These are phyloP conservation scores for Chaetomium sp. DNA, from an alignment of 2,329 filamentous ascomycete genomes.

Conservation along the genomic window DNA sequence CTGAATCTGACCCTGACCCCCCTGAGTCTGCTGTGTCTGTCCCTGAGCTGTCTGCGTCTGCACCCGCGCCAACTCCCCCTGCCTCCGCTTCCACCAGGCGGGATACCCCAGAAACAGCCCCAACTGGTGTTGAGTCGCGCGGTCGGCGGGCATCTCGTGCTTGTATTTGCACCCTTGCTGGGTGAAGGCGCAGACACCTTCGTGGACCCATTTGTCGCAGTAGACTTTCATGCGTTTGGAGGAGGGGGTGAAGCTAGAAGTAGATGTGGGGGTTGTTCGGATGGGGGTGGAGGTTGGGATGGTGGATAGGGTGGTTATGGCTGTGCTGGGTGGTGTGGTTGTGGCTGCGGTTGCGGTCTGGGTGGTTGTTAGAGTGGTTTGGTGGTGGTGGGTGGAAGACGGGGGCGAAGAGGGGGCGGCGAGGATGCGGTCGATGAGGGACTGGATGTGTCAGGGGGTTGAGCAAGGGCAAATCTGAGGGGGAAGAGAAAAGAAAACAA, in stretches of 20 bases:
- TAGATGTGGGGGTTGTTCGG: not conserved
- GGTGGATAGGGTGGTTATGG: not conserved
- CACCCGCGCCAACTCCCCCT: slow-evolving; percentile 35
- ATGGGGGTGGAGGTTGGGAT: not conserved
- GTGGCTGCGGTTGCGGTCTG: not conserved
- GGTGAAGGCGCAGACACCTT: slow-evolving; percentile 75
- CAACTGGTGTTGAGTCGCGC: slow-evolving; percentile 57
- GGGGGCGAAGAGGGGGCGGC: slow-evolving; percentile 25
- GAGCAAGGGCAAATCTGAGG: no score
- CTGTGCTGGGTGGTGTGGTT: not conserved
- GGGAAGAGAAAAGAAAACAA: not conserved
- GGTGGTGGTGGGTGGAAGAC: slow-evolving; percentile 6
- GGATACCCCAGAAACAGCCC: slow-evolving; percentile 64
- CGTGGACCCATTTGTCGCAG: slow-evolving; percentile 86
- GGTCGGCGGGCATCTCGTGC: slow-evolving; percentile 78
- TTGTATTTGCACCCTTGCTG: slow-evolving; percentile 85
- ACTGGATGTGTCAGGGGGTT: not conserved
- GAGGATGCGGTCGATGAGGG: slow-evolving; percentile 33
- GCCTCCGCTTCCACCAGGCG: slow-evolving; percentile 52
- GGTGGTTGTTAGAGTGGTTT: not conserved
- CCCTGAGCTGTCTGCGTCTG: not conserved
- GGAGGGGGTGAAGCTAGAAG: slow-evolving; percentile 29
- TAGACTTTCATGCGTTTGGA: slow-evolving; percentile 58
- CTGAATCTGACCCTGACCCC: not conserved
- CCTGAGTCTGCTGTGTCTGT: not conserved